Evolutionary conservation across 768 basidiomycete species (phyloP).

Genomic region (Suillus variegatus): DNA sequence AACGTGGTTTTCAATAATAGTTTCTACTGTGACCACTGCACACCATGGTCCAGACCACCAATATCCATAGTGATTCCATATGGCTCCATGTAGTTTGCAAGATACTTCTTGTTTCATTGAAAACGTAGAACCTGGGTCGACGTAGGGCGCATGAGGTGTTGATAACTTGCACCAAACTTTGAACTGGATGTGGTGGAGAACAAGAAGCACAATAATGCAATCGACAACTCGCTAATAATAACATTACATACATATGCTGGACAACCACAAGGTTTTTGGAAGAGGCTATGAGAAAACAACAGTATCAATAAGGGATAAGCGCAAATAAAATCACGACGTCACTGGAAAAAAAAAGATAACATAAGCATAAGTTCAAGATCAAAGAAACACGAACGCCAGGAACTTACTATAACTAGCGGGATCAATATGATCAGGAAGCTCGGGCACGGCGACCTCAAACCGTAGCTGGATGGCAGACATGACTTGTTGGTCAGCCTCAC

Average conservation of each 20-base stretch:
- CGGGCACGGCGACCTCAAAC: constrained; percentile 97
- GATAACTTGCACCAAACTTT: neutral
- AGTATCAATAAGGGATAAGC: constrained; percentile 11
- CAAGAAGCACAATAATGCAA: constrained; percentile 7
- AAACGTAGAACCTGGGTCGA: neutral
- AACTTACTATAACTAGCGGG: constrained; percentile 94
- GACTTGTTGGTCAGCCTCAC: constrained; percentile 90
- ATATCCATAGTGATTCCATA: neutral
- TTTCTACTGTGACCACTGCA: neutral
- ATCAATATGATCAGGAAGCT: constrained; percentile 92
- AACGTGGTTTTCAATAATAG: neutral
- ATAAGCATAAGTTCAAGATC: neutral
- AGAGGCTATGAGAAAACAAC: constrained; percentile 5
- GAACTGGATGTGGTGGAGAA: neutral
- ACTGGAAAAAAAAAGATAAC: constrained; percentile 27
- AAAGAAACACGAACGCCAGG: neutral
- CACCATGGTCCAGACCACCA: neutral
- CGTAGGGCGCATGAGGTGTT: neutral
- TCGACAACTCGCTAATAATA: constrained; percentile 18
- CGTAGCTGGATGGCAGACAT: constrained; percentile 93
- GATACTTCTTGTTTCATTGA: neutral
- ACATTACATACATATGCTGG: constrained; percentile 21
- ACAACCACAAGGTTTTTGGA: constrained; percentile 8
- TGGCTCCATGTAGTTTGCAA: neutral
- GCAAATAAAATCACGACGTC: constrained; percentile 43